Evolutionary conservation across 257 asterid genomes (phyloP).

Genomic region (Catharanthus roseus): DNA sequence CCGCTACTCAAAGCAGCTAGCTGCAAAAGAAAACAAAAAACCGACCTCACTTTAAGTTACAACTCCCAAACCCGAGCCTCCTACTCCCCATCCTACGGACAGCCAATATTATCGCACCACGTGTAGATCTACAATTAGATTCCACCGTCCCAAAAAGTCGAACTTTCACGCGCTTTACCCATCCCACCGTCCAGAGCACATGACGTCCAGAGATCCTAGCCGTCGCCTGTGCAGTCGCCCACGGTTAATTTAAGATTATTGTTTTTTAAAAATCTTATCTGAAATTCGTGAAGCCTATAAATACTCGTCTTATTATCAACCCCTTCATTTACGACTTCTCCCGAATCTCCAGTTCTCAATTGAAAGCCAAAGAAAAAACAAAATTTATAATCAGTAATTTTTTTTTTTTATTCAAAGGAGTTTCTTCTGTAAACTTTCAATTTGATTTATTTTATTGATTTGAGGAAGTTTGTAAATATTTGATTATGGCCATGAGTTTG

Average conservation of each 20-base stretch:
- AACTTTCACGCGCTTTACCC: slow-evolving; percentile 31
- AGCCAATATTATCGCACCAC: background rate
- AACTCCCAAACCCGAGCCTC: too few relatives aligned
- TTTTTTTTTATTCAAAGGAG: too few relatives aligned
- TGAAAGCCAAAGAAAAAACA: background rate
- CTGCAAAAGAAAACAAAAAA: background rate
- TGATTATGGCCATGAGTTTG: slow-evolving; percentile 79
- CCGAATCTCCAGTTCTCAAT: background rate
- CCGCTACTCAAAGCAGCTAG: background rate
- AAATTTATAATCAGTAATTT: too few relatives aligned
- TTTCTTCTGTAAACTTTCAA: background rate
- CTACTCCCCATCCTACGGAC: too few relatives aligned
- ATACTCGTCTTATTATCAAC: background rate
- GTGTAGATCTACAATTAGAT: background rate
- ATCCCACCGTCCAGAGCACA: slow-evolving; percentile 58
- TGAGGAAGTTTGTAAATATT: background rate
- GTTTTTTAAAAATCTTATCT: slow-evolving; percentile 29
- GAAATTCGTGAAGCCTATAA: slow-evolving; percentile 8
- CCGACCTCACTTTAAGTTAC: background rate
- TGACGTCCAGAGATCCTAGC: slow-evolving; percentile 46
- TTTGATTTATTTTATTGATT: background rate
- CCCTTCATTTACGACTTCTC: slow-evolving; percentile 10
- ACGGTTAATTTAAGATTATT: slow-evolving; percentile 10
- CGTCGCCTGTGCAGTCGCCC: slow-evolving; percentile 47
- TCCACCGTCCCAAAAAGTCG: background rate